Base-by-base conservation (phyloP, 192 early-diverging fungal genomes). In the Phycomyces blakesleeanus region DNA sequence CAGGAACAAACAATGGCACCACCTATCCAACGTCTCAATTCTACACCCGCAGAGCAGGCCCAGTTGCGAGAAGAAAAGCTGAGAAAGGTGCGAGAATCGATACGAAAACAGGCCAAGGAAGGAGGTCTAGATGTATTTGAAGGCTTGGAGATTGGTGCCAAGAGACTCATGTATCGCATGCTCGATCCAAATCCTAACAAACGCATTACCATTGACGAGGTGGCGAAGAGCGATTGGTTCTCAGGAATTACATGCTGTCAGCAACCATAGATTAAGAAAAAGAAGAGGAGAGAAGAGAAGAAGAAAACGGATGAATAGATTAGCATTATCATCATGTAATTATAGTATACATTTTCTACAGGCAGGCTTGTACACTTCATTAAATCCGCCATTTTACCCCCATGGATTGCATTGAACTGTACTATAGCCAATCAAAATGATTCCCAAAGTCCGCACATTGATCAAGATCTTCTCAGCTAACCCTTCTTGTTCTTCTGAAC, bases 151-250 rank as follows among this genome's bases (percentile, higher is more conserved):
- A 67, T 73, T 47, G 49, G 21, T 22, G 55, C 65, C n/a, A 73
- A 73, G 51, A 73, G 66, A 12, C 47, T 73, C 18, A 67, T 73
- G 6, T 73, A 73, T 58, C 53, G 71, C 21, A 67, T 73, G 65
- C 34, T 73, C 16, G 71, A 73, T 61, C 71, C 71, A 18, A 40
- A 47, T 20, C 60, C 65, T 3, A 25, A 44, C 12, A 66, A 66
- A 18, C 59, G 71, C 20, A 59, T 67, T 16, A 57, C 54, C 3
- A 53, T 60, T 21, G 21, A 59, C 5, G 71, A 73, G 5, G 50
- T 63, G 38, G 16, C 67, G 15, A 57, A 58, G 18, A 59, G 54
- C 29, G 64, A 59, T 8, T 73, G 71, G 71, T 67, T 61, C 50
- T 29, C 29, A 16, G 20, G 39, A 7, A 67, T 66, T 16, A 41